phyloP scores from a whole-genome alignment of 2,329 filamentous ascomycete species.

The Cordyceps fumosorosea region DNA sequence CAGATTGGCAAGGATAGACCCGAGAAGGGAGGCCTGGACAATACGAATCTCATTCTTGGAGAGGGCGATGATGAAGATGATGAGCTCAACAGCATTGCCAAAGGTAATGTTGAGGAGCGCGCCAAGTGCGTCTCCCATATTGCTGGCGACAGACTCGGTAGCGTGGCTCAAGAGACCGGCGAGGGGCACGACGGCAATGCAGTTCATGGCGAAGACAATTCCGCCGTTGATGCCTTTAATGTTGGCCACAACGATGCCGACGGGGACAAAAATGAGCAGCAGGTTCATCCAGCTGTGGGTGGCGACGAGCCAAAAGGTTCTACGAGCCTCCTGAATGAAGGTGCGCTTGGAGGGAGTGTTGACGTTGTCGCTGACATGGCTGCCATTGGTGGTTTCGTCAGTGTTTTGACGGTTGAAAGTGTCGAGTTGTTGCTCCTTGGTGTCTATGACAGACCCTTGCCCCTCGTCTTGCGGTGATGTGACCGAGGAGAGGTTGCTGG shows the following conservation, averaged over 20 bases:
- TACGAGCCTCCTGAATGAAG: constrained; percentile 43
- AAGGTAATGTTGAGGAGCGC: constrained; percentile 72
- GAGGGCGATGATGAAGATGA: constrained; percentile 47
- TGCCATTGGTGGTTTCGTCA: constrained; percentile 22
- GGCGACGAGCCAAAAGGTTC: constrained; percentile 49
- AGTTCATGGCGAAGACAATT: constrained; percentile 67
- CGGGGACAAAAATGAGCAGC: constrained; percentile 69
- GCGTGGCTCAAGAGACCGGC: constrained; percentile 66
- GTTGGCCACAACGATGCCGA: constrained; percentile 62
- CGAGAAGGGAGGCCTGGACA: constrained; percentile 83
- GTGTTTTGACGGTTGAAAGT: constrained; percentile 17
- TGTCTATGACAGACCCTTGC: constrained; percentile 50
- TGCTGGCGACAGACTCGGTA: constrained; percentile 67
- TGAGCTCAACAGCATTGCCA: constrained; percentile 73
- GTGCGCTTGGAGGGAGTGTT: constrained; percentile 29
- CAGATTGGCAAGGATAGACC: constrained; percentile 83
- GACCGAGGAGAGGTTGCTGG: constrained; percentile 27
- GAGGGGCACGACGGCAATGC: constrained; percentile 67
- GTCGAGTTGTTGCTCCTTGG: constrained; percentile 17
- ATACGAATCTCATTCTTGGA: constrained; percentile 72
- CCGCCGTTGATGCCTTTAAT: constrained; percentile 48
- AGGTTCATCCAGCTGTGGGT: constrained; percentile 73
- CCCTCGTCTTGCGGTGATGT: constrained; percentile 45
- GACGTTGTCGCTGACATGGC: constrained; percentile 26
- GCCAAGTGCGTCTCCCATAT: constrained; percentile 66